A percentile compares a stretch with the other conserved stretches of the same genome.
Evolutionary conservation across 306 rosid genomes (phyloP).

Genomic region (Urtica urens): DNA sequence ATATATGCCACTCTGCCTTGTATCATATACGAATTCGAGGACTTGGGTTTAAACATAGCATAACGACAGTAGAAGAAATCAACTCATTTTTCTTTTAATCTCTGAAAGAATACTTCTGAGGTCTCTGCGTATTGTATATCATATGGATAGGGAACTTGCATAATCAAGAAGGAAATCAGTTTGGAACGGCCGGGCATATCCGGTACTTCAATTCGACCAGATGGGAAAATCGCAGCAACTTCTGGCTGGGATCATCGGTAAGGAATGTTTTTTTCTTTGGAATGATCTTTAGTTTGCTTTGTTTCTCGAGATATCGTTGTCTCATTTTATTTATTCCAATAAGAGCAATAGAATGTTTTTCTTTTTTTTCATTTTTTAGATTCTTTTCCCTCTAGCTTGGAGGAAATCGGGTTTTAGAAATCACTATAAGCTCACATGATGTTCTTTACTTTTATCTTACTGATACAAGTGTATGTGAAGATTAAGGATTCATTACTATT

Average conservation of each 20-base stretch:
- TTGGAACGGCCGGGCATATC: conserved; percentile 87
- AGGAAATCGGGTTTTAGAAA: too few relatives aligned
- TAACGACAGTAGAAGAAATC: too few relatives aligned
- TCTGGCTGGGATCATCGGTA: conserved; percentile 99
- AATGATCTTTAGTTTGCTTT: background rate
- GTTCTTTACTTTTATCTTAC: too few relatives aligned
- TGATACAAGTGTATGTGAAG: background rate
- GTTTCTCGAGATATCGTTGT: background rate
- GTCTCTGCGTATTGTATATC: conserved; percentile 5
- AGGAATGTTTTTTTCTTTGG: conserved; percentile 3
- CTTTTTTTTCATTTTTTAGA: too few relatives aligned
- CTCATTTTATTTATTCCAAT: background rate
- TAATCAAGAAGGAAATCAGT: conserved; percentile 54
- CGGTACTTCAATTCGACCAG: conserved; percentile 68
- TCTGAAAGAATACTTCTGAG: conserved; percentile 5
- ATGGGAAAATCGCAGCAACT: conserved; percentile 69
- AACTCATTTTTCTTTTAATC: too few relatives aligned
- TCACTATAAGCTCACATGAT: too few relatives aligned
- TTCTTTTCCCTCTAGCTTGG: too few relatives aligned
- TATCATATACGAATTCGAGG: too few relatives aligned
- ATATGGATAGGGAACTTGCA: conserved; percentile 44
- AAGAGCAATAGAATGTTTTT: background rate
- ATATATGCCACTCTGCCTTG: too few relatives aligned
- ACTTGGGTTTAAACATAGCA: too few relatives aligned
- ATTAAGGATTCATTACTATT: too few relatives aligned